Base-by-base conservation (phyloP, 192 early-diverging fungal genomes). In the Coemansia sp. region DNA sequence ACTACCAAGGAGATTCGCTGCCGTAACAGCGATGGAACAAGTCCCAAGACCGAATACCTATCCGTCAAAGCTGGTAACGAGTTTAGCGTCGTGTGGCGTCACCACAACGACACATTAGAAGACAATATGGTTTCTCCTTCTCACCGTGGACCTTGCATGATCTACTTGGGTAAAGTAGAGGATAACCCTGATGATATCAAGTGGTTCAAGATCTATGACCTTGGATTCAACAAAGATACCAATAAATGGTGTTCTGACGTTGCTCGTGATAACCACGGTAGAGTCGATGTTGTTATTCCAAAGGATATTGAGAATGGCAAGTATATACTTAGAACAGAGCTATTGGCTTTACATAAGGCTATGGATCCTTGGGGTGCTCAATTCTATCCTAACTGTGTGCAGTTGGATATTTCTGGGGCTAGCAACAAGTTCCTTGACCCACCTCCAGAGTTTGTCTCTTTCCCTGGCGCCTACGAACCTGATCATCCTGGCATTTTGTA, bases 61-160 rank as follows among this genome's bases (percentile, higher is more conserved):
- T 22, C 18, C 0, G 58, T 59, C n/a, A 24, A 11, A 8, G 58
- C 58, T 3, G 58, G 58, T 2, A 39, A 13, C n/a, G 2, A 20
- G 20, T 59, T 59, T 18, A 74, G 66, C 16, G 67, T 74, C 39
- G 66, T 69, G 29, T 74, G 73, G 73, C 73, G 60, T 27, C 73
- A 74, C 32, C 29, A 74, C 67, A 61, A 74, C 16, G 62, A 69
- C 62, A 65, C 73, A 2, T 18, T 52, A 1, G 50, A 62, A 47
- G 73, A 74, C 34, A 67, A 74, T 49, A 64, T 71, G 12, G 47
- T 76, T 12, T 71, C 74, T 2, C 34, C 41, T 1, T 67, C 64
- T 7, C 75, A 76, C 41, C 24, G 37, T 6, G 75, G 75, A 0
- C 75, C 75, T 3, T 76, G 75, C 45, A 18, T 65, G 15, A 47